Base-by-base conservation (phyloP, 805 yeast species). In the Kodamaea neixiangensis region DNA sequence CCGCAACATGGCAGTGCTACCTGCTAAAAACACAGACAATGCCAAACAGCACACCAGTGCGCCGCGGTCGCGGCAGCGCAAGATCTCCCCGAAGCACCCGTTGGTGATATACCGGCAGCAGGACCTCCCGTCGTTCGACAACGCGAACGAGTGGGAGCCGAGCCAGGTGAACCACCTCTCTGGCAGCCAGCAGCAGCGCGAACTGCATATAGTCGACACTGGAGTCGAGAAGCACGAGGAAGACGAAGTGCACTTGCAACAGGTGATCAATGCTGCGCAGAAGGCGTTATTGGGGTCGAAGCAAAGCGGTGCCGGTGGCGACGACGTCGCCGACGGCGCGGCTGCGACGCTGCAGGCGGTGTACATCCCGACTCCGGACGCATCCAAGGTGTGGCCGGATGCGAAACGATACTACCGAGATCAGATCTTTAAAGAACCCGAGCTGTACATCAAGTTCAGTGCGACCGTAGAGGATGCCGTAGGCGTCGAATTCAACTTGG, bases 181-280 rank as follows among this genome's bases (percentile, higher is more conserved):
- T 7, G 61, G 60, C 20, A 47, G 48, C 49, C 87, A 82, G 52
- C 87, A 85, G 59, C 96, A 87, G 66, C 82, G 98, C 40, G 97
- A 93, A 56, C 71, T 89, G 25, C 90, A 89, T 61, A 89, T 90
- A 54, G 81, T 94, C 41, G 99, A 94, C 62, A 93, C 98, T 5
- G 99, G 99, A 70, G 99, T 94, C 39, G 99, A 94, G 63, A 94
- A 94, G 66, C 90, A 88, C 58, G 99, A 94, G 69, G 99, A 94
- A 69, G 96, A 90, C 60, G 99, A 94, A 68, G 94, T 89, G 39
- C 99, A 94, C 80, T 77, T 94, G 55, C 96, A 93, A 66, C 89
- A 87, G 55, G 97, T 92, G 46, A 86, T 94, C 57, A 84, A 85
- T 68, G 93, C 93, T 11, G 82, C 90, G 1, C 86, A 83, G 47